Evolutionary conservation across 1,284 basidiomycete genomes (phyloP), one percentile per base, ranked within the genome.

Genomic region (Phellinidium pouzarii): DNA sequence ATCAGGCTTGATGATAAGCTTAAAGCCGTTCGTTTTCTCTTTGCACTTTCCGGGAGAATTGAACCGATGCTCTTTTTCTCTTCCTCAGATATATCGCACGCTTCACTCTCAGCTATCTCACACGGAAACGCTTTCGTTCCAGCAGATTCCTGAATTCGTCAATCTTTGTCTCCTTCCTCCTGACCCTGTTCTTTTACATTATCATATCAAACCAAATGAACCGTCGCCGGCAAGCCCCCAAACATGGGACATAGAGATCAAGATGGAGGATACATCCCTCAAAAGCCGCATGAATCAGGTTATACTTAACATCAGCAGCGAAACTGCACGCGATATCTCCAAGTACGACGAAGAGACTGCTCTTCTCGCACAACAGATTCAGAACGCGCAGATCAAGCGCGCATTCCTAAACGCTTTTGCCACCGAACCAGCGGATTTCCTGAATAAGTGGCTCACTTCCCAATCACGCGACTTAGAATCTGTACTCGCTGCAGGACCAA

Each of bases 291-390:
- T 93, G 83, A 76, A 75, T 51, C 69, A 79, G 2, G 82, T 87
- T n/a, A 76, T 88, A 29, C 69, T 87, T n/a, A 78, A 78, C 58
- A 76, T 85, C 48, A 86, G 80, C 59, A 81, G 84, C 48, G 84
- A 88, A 55, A 82, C 79, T 41, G 71, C 76, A 3, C 78, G 80
- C 55, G 80, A 84, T 54, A 73, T 97, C 25, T 66, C 76, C 23
- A 85, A 84, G 61, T 70, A 96, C 8, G 94, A 97, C 63, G 92
- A 97, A 57, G 89, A 94, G 85, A 85, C 94, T 55, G 80, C 84
- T 17, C 73, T 86, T 43, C 75, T 85, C 42, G 84, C 88, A 0
- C 89, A 93, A 62, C 88, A 88, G 25, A 75, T 94, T 42, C 85
- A 91, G 58, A 93, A 91, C 62, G 79, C 91, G 1, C 84, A 91